phyloP scores from a whole-genome alignment of 495 filamentous ascomycete species.

The Neurospora sp. region DNA sequence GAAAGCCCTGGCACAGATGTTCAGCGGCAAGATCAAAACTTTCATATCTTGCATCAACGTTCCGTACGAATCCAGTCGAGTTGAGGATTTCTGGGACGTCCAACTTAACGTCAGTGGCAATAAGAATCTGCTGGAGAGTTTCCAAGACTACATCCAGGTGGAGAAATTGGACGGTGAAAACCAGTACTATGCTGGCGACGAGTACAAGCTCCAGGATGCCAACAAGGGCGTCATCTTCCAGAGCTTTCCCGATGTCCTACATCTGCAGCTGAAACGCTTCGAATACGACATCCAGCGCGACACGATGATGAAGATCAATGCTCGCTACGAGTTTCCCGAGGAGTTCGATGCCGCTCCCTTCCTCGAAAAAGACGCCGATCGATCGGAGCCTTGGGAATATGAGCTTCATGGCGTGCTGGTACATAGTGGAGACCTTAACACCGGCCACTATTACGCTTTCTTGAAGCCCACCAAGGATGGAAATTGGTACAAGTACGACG shows the following conservation, averaged over 20 bases:
- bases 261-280: conserved; percentile 94
- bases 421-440: conserved; percentile 92
- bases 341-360: conserved; percentile 84
- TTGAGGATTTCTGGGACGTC: conserved; percentile 98
- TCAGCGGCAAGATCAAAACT: conserved; percentile 94
- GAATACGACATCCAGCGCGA: conserved; percentile 94
- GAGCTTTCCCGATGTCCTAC: conserved; percentile 87
- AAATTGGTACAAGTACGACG: conserved; percentile 94
- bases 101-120: conserved; percentile 94
- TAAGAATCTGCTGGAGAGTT: conserved; percentile 85
- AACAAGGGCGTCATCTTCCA: conserved; percentile 97
- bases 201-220: conserved; percentile 88
- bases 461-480: conserved; percentile 86
- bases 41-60: conserved; percentile 99
- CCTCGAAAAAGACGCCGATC: conserved; percentile 76
- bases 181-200: conserved; percentile 84
- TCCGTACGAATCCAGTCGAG: conserved; percentile 83
- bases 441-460: conserved; percentile 99
- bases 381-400: conserved; percentile 80
- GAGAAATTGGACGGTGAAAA: conserved; percentile 97
- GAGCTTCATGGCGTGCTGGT: conserved; percentile 92
- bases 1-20: conserved; percentile 78
- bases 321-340: conserved; percentile 94
- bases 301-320: conserved; percentile 99
- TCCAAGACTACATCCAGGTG: conserved; percentile 90